phyloP scores from a whole-genome alignment of 495 filamentous ascomycete species.

The Arthonia radiata region DNA sequence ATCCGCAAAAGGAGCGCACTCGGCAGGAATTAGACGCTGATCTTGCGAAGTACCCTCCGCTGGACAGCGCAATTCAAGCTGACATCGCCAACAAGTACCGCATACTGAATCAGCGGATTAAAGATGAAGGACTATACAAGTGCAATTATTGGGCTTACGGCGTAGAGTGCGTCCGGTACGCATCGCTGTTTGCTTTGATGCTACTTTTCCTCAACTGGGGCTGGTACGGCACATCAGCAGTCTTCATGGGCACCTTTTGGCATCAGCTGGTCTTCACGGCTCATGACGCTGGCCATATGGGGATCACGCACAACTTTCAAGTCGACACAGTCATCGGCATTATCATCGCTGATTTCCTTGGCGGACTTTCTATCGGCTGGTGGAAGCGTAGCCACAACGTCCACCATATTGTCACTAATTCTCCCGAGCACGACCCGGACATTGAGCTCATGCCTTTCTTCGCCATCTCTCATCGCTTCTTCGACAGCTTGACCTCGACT shows the following conservation, averaged over 20 bases:
- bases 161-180: slow-evolving; percentile 53
- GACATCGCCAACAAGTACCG: slow-evolving; percentile 64
- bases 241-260: slow-evolving; percentile 72
- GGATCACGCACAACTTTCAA: slow-evolving; percentile 75
- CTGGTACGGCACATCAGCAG: slow-evolving; percentile 52
- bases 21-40: slow-evolving; percentile 53
- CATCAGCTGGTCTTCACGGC: slow-evolving; percentile 89
- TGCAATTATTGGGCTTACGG: slow-evolving; percentile 72
- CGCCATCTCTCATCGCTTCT: slow-evolving; percentile 70
- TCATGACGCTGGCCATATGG: slow-evolving; percentile 95
- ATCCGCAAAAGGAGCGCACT: slow-evolving; percentile 29
- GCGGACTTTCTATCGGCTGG: slow-evolving; percentile 82
- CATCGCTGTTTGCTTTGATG: slow-evolving; percentile 35
- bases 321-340: slow-evolving; percentile 70
- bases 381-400: slow-evolving; percentile 98
- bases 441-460: slow-evolving; percentile 95
- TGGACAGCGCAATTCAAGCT: slow-evolving; percentile 52
- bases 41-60: slow-evolving; percentile 53
- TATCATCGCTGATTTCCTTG: slow-evolving; percentile 70
- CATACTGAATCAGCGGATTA: slow-evolving; percentile 40
- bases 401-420: slow-evolving; percentile 93
- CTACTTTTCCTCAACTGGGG: slow-evolving; percentile 38
- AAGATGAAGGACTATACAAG: slow-evolving; percentile 50
- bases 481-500: slow-evolving; percentile 49
- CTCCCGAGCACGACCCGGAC: slow-evolving; percentile 89